Evolutionary conservation across 2,329 filamentous ascomycete genomes (phyloP).

Genomic region (Pseudogymnoascus sp.): DNA sequence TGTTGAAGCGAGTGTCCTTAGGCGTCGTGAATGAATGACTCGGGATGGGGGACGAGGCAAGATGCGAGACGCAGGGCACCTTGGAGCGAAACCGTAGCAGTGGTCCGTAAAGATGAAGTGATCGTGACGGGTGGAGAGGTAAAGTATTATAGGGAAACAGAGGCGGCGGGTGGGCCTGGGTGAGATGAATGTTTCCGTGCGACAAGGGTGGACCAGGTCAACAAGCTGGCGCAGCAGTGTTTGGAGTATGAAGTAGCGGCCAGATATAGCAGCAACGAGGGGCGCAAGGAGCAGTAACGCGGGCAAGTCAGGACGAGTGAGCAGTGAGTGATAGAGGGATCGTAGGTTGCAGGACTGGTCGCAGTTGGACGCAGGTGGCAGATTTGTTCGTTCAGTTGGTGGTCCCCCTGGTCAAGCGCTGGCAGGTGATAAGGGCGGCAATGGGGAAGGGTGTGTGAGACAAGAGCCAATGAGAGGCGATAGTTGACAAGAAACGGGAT

Average conservation of each 20-base stretch:
- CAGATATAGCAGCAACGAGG: background rate
- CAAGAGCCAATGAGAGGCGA: background rate
- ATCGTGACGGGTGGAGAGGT: background rate
- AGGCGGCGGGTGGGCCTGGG: background rate
- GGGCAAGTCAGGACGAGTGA: background rate
- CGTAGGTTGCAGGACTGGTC: background rate
- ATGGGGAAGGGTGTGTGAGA: background rate
- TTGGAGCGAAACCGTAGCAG: background rate
- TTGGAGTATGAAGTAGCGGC: background rate
- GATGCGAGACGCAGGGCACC: conserved; percentile 3
- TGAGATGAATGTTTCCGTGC: background rate
- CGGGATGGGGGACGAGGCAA: background rate
- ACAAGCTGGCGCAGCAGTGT: background rate
- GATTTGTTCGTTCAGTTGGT: background rate
- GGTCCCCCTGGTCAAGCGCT: conserved; percentile 3
- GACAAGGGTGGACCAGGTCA: background rate
- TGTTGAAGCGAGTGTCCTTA: background rate
- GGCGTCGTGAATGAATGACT: background rate
- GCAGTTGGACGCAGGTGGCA: background rate
- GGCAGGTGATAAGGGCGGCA: conserved; percentile 1
- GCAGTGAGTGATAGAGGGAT: background rate
- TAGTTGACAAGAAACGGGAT: background rate
- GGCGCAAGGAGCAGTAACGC: background rate
- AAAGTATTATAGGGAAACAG: conserved; percentile 5
- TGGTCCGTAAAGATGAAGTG: background rate